Evolutionary conservation across 1,284 basidiomycete genomes (phyloP), one percentile per base, ranked within the genome.

Genomic region (Cutaneotrichosporon cyanovorans): DNA sequence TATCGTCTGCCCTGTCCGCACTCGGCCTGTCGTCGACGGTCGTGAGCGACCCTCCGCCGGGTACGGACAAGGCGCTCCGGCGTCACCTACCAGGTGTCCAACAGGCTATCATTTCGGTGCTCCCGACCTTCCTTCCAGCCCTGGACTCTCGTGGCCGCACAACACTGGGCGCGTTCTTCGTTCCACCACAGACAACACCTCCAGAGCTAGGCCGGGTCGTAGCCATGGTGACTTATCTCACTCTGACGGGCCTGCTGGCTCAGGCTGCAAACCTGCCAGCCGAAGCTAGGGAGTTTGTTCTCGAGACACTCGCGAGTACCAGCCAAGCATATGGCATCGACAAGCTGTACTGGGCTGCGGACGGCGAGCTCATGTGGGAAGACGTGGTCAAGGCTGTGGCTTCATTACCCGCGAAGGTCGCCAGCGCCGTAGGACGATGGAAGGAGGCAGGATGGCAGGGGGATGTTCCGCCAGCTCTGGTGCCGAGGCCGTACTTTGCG

Each of bases 271-370:
- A 49, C 2, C 42, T 63, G 5, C 48, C 58, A 0, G 25, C 37
- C 8, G 52, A 57, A 16, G 48, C 63, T 9, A 45, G 69, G 18
- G 42, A 48, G 1, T 61, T 65, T 48, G 40, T 63, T 3, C 48
- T 70, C 5, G 16, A 49, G 2, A 53, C 85, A 0, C 72, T 91
- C 16, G 72, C 71, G n/a, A 73, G 68, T 18, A 73, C 91, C 8
- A 61, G 75, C 3, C 69, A 63, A 37, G 71, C 77, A 28, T 89
- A 86, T 61, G 77, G 84, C 5, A 68, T 90, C 38, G 82, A 86
- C 55, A 74, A 80, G 34, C 63, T 89, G 16, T 79, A 83, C 25
- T 49, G 46, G 33, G 34, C 40, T 9, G 22, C 33, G 30, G 12
- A 37, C 23, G 37, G 56, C 51, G 53, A 31, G 16, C 51, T 66